Conservation (phyloP, 2,329 filamentous ascomycete species). For the Monascus ruber region DNA sequence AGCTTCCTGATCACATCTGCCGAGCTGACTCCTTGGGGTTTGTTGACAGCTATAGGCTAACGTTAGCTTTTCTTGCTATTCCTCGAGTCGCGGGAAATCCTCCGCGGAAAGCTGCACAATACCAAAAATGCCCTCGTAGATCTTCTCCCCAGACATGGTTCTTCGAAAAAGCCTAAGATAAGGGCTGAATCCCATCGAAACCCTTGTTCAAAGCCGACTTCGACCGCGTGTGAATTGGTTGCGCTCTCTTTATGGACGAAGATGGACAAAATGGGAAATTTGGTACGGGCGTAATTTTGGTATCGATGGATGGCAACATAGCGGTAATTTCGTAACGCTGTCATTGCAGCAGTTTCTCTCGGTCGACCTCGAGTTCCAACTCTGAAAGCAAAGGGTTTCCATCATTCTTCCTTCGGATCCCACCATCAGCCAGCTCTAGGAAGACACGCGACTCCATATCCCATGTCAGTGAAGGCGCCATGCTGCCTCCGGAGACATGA, state of each 20-base stretch:
- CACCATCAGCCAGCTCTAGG: conserved; percentile 1
- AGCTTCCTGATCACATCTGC: conserved; percentile 84
- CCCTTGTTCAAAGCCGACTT: not conserved
- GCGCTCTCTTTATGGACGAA: not conserved
- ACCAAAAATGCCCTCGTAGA: conserved; percentile 55
- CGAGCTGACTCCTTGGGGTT: conserved; percentile 76
- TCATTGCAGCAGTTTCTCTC: not conserved
- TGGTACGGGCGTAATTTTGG: not conserved
- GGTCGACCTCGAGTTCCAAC: no score
- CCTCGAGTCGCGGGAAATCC: not conserved
- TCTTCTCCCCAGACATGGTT: conserved; percentile 34
- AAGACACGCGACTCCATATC: not conserved
- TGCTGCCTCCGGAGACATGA: conserved; percentile 30
- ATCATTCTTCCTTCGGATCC: conserved; percentile 1
- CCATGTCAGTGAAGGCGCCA: conserved; percentile 12
- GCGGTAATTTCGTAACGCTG: not conserved
- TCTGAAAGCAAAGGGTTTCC: not conserved
- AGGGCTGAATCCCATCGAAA: conserved; percentile 18
- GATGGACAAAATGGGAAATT: no score
- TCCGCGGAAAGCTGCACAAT: conserved; percentile 8
- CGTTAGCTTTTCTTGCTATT: conserved; percentile 5
- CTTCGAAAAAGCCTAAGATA: conserved; percentile 20
- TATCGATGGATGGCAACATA: not conserved
- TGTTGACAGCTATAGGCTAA: conserved; percentile 64
- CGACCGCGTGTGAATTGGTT: not conserved